phyloP scores from a whole-genome alignment of 257 asterid genomes.

The Solanum ahanhuiri region DNA sequence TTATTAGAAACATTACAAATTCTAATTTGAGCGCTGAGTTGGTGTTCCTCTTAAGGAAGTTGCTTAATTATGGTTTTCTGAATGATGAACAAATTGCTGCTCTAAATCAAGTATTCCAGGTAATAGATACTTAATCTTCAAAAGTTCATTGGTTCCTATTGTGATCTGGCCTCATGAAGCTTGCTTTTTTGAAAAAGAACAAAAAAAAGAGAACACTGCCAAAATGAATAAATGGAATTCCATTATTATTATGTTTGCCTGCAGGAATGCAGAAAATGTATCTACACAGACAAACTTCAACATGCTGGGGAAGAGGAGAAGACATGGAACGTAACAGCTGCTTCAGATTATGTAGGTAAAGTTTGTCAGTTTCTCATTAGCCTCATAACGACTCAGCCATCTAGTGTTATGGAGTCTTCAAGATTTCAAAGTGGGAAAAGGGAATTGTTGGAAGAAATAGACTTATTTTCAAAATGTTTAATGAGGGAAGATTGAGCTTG shows the following conservation, averaged over 20 bases:
- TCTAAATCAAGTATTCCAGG: slow-evolving; percentile 72
- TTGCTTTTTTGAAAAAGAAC: neutral
- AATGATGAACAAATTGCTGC: slow-evolving; percentile 45
- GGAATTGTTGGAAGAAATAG: slow-evolving; percentile 54
- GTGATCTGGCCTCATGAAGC: neutral
- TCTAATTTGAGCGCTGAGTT: slow-evolving; percentile 44
- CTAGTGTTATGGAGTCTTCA: slow-evolving; percentile 3
- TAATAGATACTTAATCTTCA: slow-evolving; percentile 2
- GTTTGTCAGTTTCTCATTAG: slow-evolving; percentile 32
- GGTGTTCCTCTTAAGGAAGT: slow-evolving; percentile 57
- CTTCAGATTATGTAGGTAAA: slow-evolving; percentile 16
- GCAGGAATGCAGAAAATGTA: slow-evolving; percentile 56
- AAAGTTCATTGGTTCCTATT: neutral
- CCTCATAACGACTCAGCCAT: slow-evolving; percentile 28
- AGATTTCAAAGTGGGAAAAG: slow-evolving; percentile 20
- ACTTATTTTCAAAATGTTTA: slow-evolving; percentile 47
- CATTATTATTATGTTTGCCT: slow-evolving; percentile 1
- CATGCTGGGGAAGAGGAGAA: slow-evolving; percentile 17
- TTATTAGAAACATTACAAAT: slow-evolving; percentile 45
- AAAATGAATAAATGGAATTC: neutral
- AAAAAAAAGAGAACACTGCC: neutral
- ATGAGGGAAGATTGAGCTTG: slow-evolving; percentile 36
- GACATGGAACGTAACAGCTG: slow-evolving; percentile 2
- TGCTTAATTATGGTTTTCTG: slow-evolving; percentile 51
- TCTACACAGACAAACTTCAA: slow-evolving; percentile 37